phyloP scores from a whole-genome alignment of 139 green algal genomes.

The Ulvella scutata region DNA sequence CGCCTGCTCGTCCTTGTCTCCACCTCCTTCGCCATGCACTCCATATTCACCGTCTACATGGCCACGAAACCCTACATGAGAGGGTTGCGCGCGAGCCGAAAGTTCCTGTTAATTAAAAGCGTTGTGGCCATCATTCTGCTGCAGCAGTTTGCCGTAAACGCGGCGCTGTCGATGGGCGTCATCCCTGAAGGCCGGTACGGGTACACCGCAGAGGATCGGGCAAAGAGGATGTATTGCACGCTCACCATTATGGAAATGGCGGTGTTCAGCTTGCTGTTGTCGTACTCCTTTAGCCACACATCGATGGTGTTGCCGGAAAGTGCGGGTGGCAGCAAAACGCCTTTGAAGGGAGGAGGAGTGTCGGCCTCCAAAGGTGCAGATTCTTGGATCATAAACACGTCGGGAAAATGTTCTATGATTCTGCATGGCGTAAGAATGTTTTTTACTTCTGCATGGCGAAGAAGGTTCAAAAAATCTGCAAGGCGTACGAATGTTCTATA shows the following conservation, averaged over 20 bases:
- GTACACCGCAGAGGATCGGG: background rate
- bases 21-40: conserved; percentile 3
- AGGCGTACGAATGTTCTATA: too few relatives aligned
- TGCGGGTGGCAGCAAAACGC: background rate
- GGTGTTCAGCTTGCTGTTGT: conserved; percentile 1
- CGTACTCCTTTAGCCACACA: background rate
- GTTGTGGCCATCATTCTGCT: conserved; percentile 2
- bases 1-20: background rate
- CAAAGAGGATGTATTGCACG: background rate
- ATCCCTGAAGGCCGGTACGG: background rate
- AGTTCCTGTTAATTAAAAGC: conserved; percentile 5
- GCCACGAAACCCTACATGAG: background rate
- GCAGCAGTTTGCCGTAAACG: background rate
- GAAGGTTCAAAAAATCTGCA: too few relatives aligned
- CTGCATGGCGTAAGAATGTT: too few relatives aligned
- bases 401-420: too few relatives aligned
- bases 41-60: background rate
- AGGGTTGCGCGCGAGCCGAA: background rate
- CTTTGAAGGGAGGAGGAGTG: too few relatives aligned
- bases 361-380: too few relatives aligned
- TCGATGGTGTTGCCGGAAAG: background rate
- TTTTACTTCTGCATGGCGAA: too few relatives aligned
- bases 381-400: too few relatives aligned
- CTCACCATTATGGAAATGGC: conserved; percentile 9
- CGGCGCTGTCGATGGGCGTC: background rate